phyloP scores from a whole-genome alignment of 2,329 filamentous ascomycete species.

The Exophiala sp. region DNA sequence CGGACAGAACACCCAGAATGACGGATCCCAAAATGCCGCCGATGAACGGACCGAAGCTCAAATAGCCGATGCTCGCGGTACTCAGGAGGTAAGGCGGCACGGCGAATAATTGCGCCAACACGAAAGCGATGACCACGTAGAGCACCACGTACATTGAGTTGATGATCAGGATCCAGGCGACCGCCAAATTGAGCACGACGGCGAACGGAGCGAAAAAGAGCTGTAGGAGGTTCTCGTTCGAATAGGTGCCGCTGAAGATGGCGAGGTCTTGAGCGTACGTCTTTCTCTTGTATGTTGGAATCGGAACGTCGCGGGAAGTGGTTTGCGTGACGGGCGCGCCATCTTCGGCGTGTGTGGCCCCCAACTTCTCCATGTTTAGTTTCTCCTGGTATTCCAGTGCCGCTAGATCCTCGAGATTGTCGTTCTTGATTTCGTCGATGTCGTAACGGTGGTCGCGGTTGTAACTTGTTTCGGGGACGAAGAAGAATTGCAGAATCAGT shows the following conservation, averaged over 20 bases:
- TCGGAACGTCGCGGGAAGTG: not conserved
- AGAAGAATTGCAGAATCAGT: slow-evolving; percentile 28
- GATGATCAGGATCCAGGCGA: slow-evolving; percentile 31
- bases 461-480: slow-evolving; percentile 30
- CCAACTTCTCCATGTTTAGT: slow-evolving; percentile 7
- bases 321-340: not conserved
- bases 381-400: slow-evolving; percentile 10
- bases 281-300: slow-evolving; percentile 7
- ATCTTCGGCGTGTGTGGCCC: slow-evolving; percentile 5
- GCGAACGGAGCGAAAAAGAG: slow-evolving; percentile 32
- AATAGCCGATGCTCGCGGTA: slow-evolving; percentile 29
- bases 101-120: slow-evolving; percentile 31
- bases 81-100: slow-evolving; percentile 32
- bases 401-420: slow-evolving; percentile 12
- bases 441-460: slow-evolving; percentile 28
- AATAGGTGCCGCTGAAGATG: slow-evolving; percentile 20
- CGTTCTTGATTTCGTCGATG: slow-evolving; percentile 24
- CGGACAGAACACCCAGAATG: slow-evolving; percentile 37
- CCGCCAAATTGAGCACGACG: slow-evolving; percentile 30
- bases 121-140: slow-evolving; percentile 30
- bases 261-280: slow-evolving; percentile 19
- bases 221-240: slow-evolving; percentile 21
- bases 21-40: slow-evolving; percentile 31
- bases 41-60: slow-evolving; percentile 17
- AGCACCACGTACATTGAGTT: slow-evolving; percentile 12